Evolutionary conservation across 2,329 filamentous ascomycete genomes (phyloP), one percentile per base, ranked within the genome.

Genomic region (Akanthomyces lecanii): DNA sequence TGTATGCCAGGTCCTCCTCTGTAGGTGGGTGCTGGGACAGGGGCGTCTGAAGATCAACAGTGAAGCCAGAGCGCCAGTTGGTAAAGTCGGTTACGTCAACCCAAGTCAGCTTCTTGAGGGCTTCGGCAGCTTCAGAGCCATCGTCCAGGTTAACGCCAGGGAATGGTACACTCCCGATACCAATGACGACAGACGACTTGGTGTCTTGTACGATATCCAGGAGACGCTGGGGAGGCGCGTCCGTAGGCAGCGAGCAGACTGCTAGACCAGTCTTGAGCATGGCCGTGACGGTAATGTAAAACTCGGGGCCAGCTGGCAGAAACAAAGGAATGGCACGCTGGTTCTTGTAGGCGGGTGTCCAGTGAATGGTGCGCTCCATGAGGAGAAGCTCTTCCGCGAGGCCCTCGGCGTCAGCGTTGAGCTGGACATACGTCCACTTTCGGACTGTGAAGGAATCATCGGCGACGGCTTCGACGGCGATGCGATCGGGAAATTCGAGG

Each of bases 1-100:
- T 67, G 54, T 74, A 75, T 53, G 68, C 70, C 4, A 72, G 69
- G 36, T 69, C 65, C 12, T 71, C 65, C n/a, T 70, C 67, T 80
- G 58, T 44, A 5, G 63, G 53, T 10, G 45, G 28, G 40, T 59
- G 63, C 28, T 28, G 50, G 36, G 23, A 12, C 11, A 57, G 4
- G n/a, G 61, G 53, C 21, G 38, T 36, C n/a, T 42, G 36, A 1
- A 59, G 63, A 45, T 64, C 59, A 12, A 62, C 48, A 23, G 42
- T 21, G 52, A 61, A 64, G 30, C 53, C 60, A 38, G 63, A 23
- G 54, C 60, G 51, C 60, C 60, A 62, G 36, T 47, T 62, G 60
- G 60, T 62, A 16, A 62, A 48, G 12, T 62, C 60, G 16, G 23
- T 56, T 12, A 52, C 38, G 14, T 62, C 60, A 33, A 62, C 44